Conservation (phyloP, 495 filamentous ascomycete genomes). For the Xylaria bambusicola region DNA sequence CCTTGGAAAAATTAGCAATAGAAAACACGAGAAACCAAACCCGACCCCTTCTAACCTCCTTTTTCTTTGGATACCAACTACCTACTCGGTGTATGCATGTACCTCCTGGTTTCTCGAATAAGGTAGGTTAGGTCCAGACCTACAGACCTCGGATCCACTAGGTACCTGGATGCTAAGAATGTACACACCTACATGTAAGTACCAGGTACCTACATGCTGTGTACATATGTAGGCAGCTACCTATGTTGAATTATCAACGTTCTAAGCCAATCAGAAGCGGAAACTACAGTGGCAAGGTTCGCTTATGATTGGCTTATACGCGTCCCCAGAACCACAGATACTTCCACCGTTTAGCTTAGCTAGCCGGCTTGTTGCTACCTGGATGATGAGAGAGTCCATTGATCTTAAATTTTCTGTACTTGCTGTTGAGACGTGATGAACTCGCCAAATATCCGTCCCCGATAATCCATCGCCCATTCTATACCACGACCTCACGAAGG, state of each 20-base stretch:
- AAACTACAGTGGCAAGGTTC: background rate
- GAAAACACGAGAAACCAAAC: background rate
- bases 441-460: too few species aligned
- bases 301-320: background rate
- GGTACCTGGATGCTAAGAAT: too few species aligned
- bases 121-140: background rate
- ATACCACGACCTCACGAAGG: constrained; percentile 8
- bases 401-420: constrained; percentile 30
- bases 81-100: too few species aligned
- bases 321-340: too few species aligned
- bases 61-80: too few species aligned
- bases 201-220: too few species aligned
- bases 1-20: background rate
- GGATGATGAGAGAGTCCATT: constrained; percentile 7
- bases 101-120: too few species aligned
- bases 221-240: too few species aligned
- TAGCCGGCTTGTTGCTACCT: background rate
- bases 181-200: too few species aligned
- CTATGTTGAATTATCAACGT: background rate
- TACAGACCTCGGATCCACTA: too few species aligned
- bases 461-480: constrained; percentile 18
- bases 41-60: too few species aligned
- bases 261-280: background rate
- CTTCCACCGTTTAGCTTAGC: too few species aligned
- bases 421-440: constrained; percentile 22